Conservation (phyloP, 768 basidiomycete genomes). For the Psilocybe cubensis region DNA sequence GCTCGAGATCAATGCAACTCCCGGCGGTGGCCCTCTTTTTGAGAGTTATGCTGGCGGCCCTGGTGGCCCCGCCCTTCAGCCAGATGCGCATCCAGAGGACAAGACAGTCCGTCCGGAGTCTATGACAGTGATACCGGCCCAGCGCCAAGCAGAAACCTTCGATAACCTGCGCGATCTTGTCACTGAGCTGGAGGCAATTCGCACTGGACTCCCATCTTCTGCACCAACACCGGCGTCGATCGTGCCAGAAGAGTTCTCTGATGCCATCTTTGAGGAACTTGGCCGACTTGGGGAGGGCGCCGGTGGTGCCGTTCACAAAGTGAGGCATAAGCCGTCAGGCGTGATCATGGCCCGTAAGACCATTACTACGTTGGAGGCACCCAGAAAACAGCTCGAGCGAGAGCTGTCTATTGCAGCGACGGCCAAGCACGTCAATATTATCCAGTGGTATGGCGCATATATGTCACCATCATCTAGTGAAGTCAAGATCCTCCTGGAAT, state of each 20-base stretch:
- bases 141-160: constrained; percentile 35
- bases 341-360: constrained; percentile 93
- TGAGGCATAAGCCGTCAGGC: constrained; percentile 79
- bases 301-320: constrained; percentile 95
- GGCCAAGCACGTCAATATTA: constrained; percentile 85
- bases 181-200: constrained; percentile 36
- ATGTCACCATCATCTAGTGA: constrained; percentile 87
- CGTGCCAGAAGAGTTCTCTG: constrained; percentile 54
- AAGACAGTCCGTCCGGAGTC: constrained; percentile 47
- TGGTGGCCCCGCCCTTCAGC: constrained; percentile 23
- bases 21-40: constrained; percentile 31
- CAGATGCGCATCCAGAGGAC: constrained; percentile 36
- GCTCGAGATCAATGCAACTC: constrained; percentile 23
- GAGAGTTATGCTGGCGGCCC: constrained; percentile 50
- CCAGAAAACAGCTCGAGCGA: constrained; percentile 88
- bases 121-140: constrained; percentile 33
- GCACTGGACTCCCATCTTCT: constrained; percentile 23
- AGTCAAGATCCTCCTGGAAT: constrained; percentile 96
- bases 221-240: constrained; percentile 19
- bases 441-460: constrained; percentile 91
- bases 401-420: constrained; percentile 90
- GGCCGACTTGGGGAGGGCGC: constrained; percentile 90
- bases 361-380: constrained; percentile 89
- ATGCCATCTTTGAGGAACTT: constrained; percentile 76
- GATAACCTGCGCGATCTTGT: constrained; percentile 42